phyloP scores from a whole-genome alignment of 164 flowering plant genomes.

The Umbilicus rupestris region DNA sequence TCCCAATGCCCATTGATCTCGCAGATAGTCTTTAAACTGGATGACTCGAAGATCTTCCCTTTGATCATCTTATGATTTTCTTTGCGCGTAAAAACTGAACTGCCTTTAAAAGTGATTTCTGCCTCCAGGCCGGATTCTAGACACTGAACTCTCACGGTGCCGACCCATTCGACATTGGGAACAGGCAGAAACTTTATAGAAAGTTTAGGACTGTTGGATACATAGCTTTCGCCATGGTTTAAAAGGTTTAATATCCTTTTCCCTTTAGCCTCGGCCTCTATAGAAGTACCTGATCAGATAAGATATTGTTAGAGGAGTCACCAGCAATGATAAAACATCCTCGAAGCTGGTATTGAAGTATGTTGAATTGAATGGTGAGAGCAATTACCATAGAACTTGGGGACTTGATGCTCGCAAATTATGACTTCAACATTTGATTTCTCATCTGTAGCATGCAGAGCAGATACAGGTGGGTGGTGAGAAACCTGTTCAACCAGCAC shows the following conservation, averaged over 20 bases:
- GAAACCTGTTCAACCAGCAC: conserved; percentile 89
- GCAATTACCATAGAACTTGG: conserved; percentile 58
- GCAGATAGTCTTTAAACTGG: conserved; percentile 36
- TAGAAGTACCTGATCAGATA: conserved; percentile 37
- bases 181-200: conserved; percentile 58
- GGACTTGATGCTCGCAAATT: conserved; percentile 53
- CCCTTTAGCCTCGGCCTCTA: conserved; percentile 61
- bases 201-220: conserved; percentile 55
- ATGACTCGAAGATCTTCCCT: conserved; percentile 53
- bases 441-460: conserved; percentile 80
- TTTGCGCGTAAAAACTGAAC: conserved; percentile 37
- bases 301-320: not conserved
- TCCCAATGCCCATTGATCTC: conserved; percentile 82
- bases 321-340: not conserved
- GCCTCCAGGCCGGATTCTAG: conserved; percentile 65
- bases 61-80: conserved; percentile 35
- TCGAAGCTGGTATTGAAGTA: not conserved
- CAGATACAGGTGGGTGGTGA: conserved; percentile 88
- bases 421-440: conserved; percentile 46
- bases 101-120: conserved; percentile 33
- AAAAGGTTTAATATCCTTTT: conserved; percentile 49
- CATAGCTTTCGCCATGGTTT: conserved; percentile 51
- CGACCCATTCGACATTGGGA: conserved; percentile 61
- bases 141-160: conserved; percentile 49
- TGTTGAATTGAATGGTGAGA: not conserved